These are phyloP conservation scores for Neurospora sp. DNA, from an alignment of 495 filamentous ascomycete species.

Conservation along the genomic window DNA sequence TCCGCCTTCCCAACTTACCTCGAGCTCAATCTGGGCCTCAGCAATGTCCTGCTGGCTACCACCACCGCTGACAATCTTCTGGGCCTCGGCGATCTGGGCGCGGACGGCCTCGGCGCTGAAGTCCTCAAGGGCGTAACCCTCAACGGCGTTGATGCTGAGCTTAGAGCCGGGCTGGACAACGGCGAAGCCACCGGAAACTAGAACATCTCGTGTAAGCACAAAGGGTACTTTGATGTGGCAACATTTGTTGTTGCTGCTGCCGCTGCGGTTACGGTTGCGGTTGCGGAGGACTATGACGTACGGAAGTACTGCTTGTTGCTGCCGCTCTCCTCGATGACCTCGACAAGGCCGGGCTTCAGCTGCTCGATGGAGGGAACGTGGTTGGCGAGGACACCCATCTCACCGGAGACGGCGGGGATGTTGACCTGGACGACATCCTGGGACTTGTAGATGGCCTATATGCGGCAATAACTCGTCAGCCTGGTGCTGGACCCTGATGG, in stretches of 20 bases:
- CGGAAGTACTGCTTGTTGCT: constrained; percentile 95
- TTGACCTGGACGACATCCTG: constrained; percentile 91
- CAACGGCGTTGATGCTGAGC: constrained; percentile 95
- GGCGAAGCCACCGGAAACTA: constrained; percentile 95
- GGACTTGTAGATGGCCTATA: constrained; percentile 44
- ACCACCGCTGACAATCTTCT: constrained; percentile 82
- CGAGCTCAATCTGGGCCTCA: constrained; percentile 96
- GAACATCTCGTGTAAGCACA: constrained; percentile 4
- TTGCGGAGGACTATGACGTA: constrained; percentile 39
- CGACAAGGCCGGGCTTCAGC: constrained; percentile 89
- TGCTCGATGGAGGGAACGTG: constrained; percentile 99
- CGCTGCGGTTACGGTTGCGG: neutral
- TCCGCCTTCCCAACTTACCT: constrained; percentile 47
- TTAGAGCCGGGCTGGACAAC: constrained; percentile 90
- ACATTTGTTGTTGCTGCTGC: neutral
- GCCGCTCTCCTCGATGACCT: constrained; percentile 89
- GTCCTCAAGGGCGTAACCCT: constrained; percentile 88
- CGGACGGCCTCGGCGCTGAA: constrained; percentile 80
- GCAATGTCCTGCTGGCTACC: constrained; percentile 97
- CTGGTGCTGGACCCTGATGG: neutral
- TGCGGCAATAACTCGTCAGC: constrained; percentile 37
- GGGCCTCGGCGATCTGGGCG: constrained; percentile 80
- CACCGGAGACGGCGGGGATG: constrained; percentile 92
- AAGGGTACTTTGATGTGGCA: constrained; percentile 7
- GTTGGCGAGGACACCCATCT: constrained; percentile 98